These are phyloP conservation scores for Cavenderia fasciculata DNA, from an alignment of 78 protist species.

Conservation along the genomic window DNA sequence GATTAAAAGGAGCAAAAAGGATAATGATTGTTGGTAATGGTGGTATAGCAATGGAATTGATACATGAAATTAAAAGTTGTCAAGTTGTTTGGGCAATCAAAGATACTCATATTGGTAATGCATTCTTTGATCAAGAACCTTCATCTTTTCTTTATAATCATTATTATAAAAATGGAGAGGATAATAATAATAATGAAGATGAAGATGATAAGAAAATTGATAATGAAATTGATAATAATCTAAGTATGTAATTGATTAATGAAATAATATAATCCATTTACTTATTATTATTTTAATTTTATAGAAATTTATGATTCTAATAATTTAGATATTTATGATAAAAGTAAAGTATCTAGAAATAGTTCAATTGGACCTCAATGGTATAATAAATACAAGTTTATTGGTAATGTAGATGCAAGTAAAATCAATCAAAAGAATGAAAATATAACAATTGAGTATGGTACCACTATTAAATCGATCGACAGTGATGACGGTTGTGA, in stretches of 20 bases:
- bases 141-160: conserved; percentile 30
- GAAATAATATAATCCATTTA: background rate
- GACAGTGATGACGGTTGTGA: background rate
- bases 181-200: too few relatives aligned
- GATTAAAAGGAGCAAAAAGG: conserved; percentile 22
- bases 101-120: conserved; percentile 64
- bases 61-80: conserved; percentile 56
- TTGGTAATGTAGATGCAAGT: background rate
- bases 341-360: background rate
- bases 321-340: background rate
- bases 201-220: background rate
- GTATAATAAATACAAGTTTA: conserved; percentile 68
- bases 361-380: conserved; percentile 65
- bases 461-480: background rate
- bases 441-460: conserved; percentile 13
- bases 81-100: conserved; percentile 54
- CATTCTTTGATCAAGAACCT: conserved; percentile 61
- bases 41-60: conserved; percentile 81
- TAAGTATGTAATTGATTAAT: too few relatives aligned
- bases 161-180: too few relatives aligned
- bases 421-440: background rate
- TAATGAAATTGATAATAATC: too few relatives aligned
- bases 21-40: conserved; percentile 79
- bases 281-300: background rate
- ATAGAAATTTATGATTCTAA: background rate